Evolutionary conservation across 2,329 filamentous ascomycete genomes (phyloP), one percentile per base, ranked within the genome.

Genomic region (Colletotrichum eleusines): DNA sequence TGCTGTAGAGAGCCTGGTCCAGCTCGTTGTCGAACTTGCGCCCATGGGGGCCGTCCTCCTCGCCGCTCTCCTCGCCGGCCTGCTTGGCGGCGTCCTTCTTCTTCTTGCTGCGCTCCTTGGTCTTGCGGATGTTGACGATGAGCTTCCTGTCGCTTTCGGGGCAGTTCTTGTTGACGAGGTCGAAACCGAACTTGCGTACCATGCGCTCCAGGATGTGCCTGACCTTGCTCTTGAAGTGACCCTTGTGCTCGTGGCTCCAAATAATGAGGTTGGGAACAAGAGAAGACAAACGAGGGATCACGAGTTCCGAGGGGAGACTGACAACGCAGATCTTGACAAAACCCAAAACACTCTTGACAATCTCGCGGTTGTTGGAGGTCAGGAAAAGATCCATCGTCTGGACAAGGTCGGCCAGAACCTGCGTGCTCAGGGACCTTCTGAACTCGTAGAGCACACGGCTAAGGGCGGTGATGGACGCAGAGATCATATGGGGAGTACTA

Each of bases 221-320:
- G 75, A 99, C 95, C 85, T 98, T 99, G 60, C 93, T 91, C 77
- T 95, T 94, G 84, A 99, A 96, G 79, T 97, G 94, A 16, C 94
- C 94, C 84, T 98, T 98, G 85, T 99, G 97, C 82, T 99, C 96
- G 81, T 98, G 94, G 78, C 93, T 95, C 95, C 96, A 99, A 51
- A 95, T 90, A 86, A 98, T 94, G 26, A 98, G 86, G 80, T 97
- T 97, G 4, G 95, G 94, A 2, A 99, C 89, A 58, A 99, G 86
- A 0, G 90, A 90, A 40, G 87, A 84, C 44, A 99, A 88, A 31
- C 94, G 90, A 5, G 94, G 91, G 44, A 91, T 86, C 84, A 99
- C 91, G 73, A 97, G 86, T 7, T 92, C 89, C 50, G 90, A 89
- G 0, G 95, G 94, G 38, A 98, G 84, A 70, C 93, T 91, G 76